A percentile compares a stretch with the other conserved stretches of the same genome.
Conservation (phyloP, 2,329 filamentous ascomycete genomes). For the Cryphonectria nitschkei region DNA sequence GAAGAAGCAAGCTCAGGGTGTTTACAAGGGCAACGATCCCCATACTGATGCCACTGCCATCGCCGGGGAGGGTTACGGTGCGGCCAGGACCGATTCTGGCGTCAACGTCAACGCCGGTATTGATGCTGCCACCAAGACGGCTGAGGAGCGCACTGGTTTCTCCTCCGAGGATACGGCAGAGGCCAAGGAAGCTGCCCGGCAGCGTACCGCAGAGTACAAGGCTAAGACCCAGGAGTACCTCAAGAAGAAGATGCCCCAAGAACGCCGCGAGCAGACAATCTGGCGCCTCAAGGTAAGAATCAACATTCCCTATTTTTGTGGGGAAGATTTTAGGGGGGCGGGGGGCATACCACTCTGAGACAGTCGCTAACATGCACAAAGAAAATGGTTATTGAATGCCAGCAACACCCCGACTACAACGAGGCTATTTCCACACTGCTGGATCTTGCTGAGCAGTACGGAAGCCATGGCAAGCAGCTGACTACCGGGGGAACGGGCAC, state of each 20-base stretch:
- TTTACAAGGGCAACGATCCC: constrained; percentile 58
- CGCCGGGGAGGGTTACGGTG: constrained; percentile 58
- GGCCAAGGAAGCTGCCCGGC: constrained; percentile 49
- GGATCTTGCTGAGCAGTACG: constrained; percentile 82
- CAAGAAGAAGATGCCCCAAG: constrained; percentile 83
- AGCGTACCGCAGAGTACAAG: constrained; percentile 45
- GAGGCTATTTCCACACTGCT: constrained; percentile 89
- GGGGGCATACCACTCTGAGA: no score
- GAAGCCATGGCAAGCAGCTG: constrained; percentile 69
- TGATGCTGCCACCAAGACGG: constrained; percentile 45
- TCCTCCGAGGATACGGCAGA: constrained; percentile 68
- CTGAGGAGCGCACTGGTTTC: constrained; percentile 61
- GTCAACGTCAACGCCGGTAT: constrained; percentile 56
- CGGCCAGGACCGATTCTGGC: constrained; percentile 48
- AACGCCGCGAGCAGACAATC: constrained; percentile 89
- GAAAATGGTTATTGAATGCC: constrained; percentile 97
- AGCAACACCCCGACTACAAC: constrained; percentile 92
- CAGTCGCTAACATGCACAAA: neutral
- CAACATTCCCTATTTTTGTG: neutral
- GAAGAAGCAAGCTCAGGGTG: constrained; percentile 67
- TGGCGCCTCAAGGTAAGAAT: constrained; percentile 70
- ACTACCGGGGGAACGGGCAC: constrained; percentile 67
- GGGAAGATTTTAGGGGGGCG: neutral
- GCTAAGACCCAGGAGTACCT: constrained; percentile 70
- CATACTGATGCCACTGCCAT: constrained; percentile 65